Evolutionary conservation across 306 rosid species (phyloP).

Genomic region (Cucurbita pepo): DNA sequence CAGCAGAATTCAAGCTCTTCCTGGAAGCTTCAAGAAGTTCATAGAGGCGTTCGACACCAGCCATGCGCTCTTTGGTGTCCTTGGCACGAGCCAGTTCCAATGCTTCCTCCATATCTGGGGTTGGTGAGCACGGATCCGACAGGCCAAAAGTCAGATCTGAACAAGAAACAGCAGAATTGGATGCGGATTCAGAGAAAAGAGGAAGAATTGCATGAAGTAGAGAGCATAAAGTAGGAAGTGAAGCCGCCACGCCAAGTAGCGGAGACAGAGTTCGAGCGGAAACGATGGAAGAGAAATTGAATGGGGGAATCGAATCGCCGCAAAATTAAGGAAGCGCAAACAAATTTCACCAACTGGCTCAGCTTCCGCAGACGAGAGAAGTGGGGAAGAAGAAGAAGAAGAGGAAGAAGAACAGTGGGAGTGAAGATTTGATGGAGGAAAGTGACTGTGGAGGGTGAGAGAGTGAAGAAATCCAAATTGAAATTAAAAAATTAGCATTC

Average conservation of each 20-base stretch:
- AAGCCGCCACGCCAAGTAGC: not conserved
- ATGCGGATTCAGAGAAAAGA: slow-evolving; percentile 8
- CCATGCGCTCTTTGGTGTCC: slow-evolving; percentile 97
- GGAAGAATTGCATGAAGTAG: not conserved
- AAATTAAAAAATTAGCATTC: not conserved
- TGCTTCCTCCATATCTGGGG: slow-evolving; percentile 71
- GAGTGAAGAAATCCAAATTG: not conserved
- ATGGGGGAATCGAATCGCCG: not conserved
- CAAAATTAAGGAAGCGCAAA: not conserved
- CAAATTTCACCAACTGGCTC: not conserved
- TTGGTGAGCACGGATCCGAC: slow-evolving; percentile 21
- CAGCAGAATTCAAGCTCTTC: slow-evolving; percentile 61
- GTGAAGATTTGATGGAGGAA: slow-evolving; percentile 7
- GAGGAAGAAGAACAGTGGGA: not conserved
- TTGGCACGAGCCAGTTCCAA: slow-evolving; percentile 91
- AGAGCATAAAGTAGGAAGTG: not conserved
- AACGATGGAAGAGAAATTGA: not conserved
- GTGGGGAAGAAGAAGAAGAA: not conserved
- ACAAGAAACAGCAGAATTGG: not conserved
- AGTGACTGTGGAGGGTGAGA: not conserved
- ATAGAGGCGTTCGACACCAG: slow-evolving; percentile 91
- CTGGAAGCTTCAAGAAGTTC: slow-evolving; percentile 80
- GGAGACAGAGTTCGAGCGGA: not conserved
- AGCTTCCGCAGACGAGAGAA: not conserved
- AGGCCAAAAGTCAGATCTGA: slow-evolving; percentile 31